These are phyloP conservation scores for Fusarium sp. DNA, from an alignment of 2,329 filamentous ascomycete species.

Conservation along the genomic window DNA sequence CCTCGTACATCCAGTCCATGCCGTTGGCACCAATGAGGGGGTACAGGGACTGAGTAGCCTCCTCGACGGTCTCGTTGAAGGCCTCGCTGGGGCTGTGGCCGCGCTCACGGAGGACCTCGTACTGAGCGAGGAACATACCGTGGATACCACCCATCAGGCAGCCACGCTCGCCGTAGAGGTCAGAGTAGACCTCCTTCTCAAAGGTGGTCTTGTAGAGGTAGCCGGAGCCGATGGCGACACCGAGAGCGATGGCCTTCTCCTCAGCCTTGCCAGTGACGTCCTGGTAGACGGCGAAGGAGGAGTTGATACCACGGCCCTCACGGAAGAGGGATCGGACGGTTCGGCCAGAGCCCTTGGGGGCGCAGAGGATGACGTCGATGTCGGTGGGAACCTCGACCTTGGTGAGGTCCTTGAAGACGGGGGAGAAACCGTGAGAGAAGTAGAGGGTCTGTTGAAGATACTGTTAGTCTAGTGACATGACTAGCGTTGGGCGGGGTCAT, in stretches of 20 bases:
- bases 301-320: slow-evolving; percentile 99
- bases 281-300: slow-evolving; percentile 97
- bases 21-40: slow-evolving; percentile 96
- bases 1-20: slow-evolving; percentile 99
- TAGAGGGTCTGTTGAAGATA: slow-evolving; percentile 81
- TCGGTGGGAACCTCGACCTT: slow-evolving; percentile 96
- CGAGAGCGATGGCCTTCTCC: slow-evolving; percentile 97
- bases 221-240: slow-evolving; percentile 95
- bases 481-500: background rate
- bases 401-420: slow-evolving; percentile 99
- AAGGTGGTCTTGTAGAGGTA: slow-evolving; percentile 99
- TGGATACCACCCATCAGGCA: slow-evolving; percentile 99
- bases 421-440: slow-evolving; percentile 99
- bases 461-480: slow-evolving; percentile 35
- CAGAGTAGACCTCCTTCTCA: slow-evolving; percentile 99
- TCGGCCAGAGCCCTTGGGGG: slow-evolving; percentile 98
- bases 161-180: slow-evolving; percentile 99
- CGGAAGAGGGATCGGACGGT: slow-evolving; percentile 99
- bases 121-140: slow-evolving; percentile 99
- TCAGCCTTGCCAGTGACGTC: slow-evolving; percentile 98
- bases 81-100: slow-evolving; percentile 98
- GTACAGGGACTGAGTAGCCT: slow-evolving; percentile 98
- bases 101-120: slow-evolving; percentile 99
- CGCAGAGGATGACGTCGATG: slow-evolving; percentile 99
- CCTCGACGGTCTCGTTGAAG: slow-evolving; percentile 99